Conservation (phyloP, 345 rosid genomes). For the Microcos paniculata region DNA sequence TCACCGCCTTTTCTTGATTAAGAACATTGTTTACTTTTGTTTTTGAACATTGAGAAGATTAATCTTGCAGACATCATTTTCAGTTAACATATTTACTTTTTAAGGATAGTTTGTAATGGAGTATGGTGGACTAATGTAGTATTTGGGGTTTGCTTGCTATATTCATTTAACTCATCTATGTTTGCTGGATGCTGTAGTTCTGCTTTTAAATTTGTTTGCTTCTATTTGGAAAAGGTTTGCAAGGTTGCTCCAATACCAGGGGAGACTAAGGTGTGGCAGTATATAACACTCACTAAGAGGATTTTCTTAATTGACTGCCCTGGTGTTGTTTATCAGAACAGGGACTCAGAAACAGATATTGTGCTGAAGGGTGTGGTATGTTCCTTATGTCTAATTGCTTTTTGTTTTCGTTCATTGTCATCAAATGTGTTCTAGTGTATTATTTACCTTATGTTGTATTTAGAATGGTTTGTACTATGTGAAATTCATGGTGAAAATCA, state of each 20-base stretch:
- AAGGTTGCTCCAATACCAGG: slow-evolving; percentile 99
- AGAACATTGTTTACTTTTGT: background rate
- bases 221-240: slow-evolving; percentile 59
- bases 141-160: background rate
- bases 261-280: slow-evolving; percentile 98
- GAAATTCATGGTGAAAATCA: background rate
- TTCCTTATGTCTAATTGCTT: slow-evolving; percentile 7
- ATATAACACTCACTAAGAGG: slow-evolving; percentile 88
- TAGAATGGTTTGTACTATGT: background rate
- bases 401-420: background rate
- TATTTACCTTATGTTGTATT: background rate
- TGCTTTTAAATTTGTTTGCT: background rate
- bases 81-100: background rate
- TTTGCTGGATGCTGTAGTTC: background rate
- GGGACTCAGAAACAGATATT: slow-evolving; percentile 84
- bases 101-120: background rate
- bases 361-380: slow-evolving; percentile 97
- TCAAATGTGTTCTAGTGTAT: background rate
- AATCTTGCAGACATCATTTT: background rate
- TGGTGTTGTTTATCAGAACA: slow-evolving; percentile 93
- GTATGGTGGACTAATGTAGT: background rate
- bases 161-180: background rate
- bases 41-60: background rate
- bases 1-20: background rate
- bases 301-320: slow-evolving; percentile 96